Evolutionary conservation across 116 monocot species (phyloP).

Genomic region (Iris pallida): DNA sequence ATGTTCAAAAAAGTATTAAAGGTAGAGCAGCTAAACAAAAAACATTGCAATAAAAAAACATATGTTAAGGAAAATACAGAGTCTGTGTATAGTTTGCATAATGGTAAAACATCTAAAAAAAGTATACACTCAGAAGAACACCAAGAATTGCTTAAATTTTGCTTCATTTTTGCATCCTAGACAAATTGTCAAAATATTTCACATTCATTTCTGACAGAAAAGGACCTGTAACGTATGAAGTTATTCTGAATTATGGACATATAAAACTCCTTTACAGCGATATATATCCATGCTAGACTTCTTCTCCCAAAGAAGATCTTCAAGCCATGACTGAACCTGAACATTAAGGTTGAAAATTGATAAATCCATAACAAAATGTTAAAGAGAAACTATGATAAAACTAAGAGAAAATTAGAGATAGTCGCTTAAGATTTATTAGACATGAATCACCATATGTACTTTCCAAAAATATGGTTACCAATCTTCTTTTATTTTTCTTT

Average conservation of each 20-base stretch:
- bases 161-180: too few relatives aligned
- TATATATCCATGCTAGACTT: conserved; percentile 67
- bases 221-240: conserved; percentile 88
- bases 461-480: too few relatives aligned
- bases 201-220: too few relatives aligned
- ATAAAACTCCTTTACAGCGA: conserved; percentile 91
- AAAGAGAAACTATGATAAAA: neutral
- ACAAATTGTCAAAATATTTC: too few relatives aligned
- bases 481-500: too few relatives aligned
- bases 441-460: too few relatives aligned
- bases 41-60: neutral
- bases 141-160: too few relatives aligned
- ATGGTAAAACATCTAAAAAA: too few relatives aligned
- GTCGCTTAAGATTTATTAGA: too few relatives aligned
- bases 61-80: too few relatives aligned
- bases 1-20: conserved; percentile 9
- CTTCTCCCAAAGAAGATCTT: conserved; percentile 97
- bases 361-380: conserved; percentile 1
- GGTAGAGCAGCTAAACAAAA: conserved; percentile 1
- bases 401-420: neutral
- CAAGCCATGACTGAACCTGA: conserved; percentile 80
- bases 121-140: too few relatives aligned
- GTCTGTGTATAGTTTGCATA: too few relatives aligned
- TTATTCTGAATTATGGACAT: conserved; percentile 53
- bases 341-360: conserved; percentile 1